Evolutionary conservation across 1,284 basidiomycete genomes (phyloP).

Genomic region (Trichosporon sp.): DNA sequence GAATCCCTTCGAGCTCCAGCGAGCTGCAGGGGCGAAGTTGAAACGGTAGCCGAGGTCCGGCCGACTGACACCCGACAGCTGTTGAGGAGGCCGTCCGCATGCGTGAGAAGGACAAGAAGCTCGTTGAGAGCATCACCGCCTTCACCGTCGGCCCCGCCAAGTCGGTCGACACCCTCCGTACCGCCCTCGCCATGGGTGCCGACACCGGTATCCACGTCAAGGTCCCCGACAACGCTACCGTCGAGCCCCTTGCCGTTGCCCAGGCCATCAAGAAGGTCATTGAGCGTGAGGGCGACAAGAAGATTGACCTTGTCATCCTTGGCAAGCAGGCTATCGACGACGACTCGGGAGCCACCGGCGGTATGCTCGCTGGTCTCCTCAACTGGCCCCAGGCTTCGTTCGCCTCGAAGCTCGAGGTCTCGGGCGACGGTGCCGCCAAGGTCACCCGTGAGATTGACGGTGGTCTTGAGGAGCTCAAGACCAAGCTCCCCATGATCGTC

Average conservation of each 20-base stretch:
- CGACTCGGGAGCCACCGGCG: constrained; percentile 93
- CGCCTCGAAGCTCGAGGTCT: constrained; percentile 82
- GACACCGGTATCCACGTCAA: constrained; percentile 91
- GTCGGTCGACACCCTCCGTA: constrained; percentile 82
- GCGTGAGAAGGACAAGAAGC: constrained; percentile 64
- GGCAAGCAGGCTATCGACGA: constrained; percentile 99
- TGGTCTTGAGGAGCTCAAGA: constrained; percentile 77
- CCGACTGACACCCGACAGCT: constrained; percentile 55
- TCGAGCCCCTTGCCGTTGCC: constrained; percentile 49
- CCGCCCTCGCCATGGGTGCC: constrained; percentile 96
- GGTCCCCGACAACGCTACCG: constrained; percentile 74
- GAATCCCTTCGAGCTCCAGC: neutral
- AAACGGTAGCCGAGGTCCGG: constrained; percentile 15
- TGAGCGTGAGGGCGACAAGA: constrained; percentile 55
- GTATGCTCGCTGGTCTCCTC: constrained; percentile 92
- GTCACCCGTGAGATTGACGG: constrained; percentile 94
- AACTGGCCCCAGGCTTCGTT: constrained; percentile 94
- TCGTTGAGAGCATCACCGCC: constrained; percentile 78
- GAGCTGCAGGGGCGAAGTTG: neutral
- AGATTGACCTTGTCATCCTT: constrained; percentile 80
- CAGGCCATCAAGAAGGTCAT: constrained; percentile 75
- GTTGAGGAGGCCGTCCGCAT: constrained; percentile 96
- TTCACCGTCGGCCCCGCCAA: constrained; percentile 91
- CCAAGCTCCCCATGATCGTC: constrained; percentile 76
- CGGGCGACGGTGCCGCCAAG: constrained; percentile 63